A percentile compares a stretch with the other conserved stretches of the same genome.
phyloP scores from a whole-genome alignment of 1,139 yeast genomes.

The Chernovozyma sophiae-reginae region DNA sequence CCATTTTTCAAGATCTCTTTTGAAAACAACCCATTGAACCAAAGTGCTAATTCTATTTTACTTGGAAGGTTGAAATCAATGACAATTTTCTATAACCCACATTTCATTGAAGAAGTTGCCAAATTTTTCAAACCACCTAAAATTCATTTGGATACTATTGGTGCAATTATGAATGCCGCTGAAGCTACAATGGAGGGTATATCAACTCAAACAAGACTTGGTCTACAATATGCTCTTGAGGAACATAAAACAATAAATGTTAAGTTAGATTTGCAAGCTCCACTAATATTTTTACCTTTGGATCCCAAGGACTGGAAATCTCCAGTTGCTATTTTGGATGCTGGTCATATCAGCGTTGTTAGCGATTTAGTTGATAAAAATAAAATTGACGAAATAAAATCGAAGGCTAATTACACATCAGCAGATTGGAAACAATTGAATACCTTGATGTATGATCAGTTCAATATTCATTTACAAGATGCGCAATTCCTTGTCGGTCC shows the following conservation, averaged over 20 bases:
- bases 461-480: constrained; percentile 70
- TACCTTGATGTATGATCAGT: constrained; percentile 85
- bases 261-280: constrained; percentile 87
- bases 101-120: constrained; percentile 69
- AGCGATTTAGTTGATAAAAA: constrained; percentile 78
- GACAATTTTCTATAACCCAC: constrained; percentile 84
- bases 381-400: constrained; percentile 66
- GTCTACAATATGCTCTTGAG: constrained; percentile 87
- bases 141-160: constrained; percentile 81
- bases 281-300: constrained; percentile 82
- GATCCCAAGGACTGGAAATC: constrained; percentile 77
- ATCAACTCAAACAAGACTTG: constrained; percentile 84
- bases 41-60: constrained; percentile 73
- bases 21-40: constrained; percentile 84
- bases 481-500: constrained; percentile 90
- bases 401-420: constrained; percentile 63
- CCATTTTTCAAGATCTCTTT: constrained; percentile 82
- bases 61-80: constrained; percentile 76
- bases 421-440: constrained; percentile 70
- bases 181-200: constrained; percentile 92
- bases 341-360: constrained; percentile 85
- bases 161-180: constrained; percentile 91
- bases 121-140: constrained; percentile 84
- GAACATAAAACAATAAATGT: constrained; percentile 90
- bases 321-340: constrained; percentile 90